Conservation (phyloP, 129 eudicot genomes). For the Arctium minus region DNA sequence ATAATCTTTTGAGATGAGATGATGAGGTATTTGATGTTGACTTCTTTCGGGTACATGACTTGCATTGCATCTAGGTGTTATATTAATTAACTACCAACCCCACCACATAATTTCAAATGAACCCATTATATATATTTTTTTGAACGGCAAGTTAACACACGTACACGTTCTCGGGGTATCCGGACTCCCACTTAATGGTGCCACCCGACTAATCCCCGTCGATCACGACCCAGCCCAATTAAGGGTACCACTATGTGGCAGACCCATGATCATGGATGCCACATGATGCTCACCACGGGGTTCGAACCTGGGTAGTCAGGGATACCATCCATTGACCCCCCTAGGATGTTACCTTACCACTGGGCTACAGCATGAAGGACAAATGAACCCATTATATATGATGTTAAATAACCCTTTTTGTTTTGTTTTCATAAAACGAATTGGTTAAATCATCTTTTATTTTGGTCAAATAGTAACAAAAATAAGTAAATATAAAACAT, state of each 20-base stretch:
- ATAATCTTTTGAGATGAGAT: slow-evolving; percentile 26
- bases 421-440: neutral
- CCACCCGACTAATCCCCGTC: no score
- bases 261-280: no score
- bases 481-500: neutral
- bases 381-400: neutral
- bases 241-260: no score
- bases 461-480: neutral
- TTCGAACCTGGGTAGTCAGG: no score
- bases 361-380: no score
- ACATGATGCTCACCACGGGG: no score
- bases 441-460: neutral
- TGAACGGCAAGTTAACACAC: no score
- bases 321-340: no score
- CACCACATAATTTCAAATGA: slow-evolving; percentile 12
- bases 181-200: no score
- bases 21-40: slow-evolving; percentile 34
- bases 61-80: slow-evolving; percentile 35
- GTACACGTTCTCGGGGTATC: no score
- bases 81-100: slow-evolving; percentile 26
- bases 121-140: neutral
- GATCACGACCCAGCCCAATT: no score
- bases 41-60: slow-evolving; percentile 30
- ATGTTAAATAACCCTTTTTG: neutral
- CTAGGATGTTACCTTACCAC: no score